phyloP scores from a whole-genome alignment of 768 basidiomycete genomes.

The Mycena crocata region DNA sequence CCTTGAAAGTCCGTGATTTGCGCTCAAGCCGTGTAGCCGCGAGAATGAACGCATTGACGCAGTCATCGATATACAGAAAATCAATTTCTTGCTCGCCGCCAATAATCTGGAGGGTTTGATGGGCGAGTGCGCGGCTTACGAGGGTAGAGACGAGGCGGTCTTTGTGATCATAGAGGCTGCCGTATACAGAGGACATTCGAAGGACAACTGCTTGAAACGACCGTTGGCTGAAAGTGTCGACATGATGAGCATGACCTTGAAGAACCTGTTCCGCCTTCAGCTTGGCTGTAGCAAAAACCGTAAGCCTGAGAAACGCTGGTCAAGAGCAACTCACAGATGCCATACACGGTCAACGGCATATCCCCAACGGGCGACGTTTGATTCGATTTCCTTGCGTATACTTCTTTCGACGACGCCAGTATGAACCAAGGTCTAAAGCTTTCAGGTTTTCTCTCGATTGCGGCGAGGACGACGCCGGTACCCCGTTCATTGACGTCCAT shows the following conservation, averaged over 20 bases:
- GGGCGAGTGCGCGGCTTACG: conserved; percentile 3
- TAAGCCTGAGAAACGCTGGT: not conserved
- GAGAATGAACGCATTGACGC: conserved; percentile 4
- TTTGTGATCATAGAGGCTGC: conserved; percentile 6
- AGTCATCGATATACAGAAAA: conserved; percentile 11
- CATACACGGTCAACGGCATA: not conserved
- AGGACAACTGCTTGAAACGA: conserved; percentile 2
- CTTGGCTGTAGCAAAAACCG: not conserved
- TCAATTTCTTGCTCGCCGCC: conserved; percentile 9
- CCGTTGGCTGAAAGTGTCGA: not conserved
- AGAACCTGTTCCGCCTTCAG: not conserved
- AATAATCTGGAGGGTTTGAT: conserved; percentile 13
- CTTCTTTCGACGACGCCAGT: not conserved
- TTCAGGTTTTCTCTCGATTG: not conserved
- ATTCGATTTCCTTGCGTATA: conserved; percentile 4
- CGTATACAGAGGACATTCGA: conserved; percentile 8
- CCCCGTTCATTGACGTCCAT: conserved; percentile 11
- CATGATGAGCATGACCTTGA: not conserved
- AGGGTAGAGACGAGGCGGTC: conserved; percentile 11
- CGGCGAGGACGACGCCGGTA: not conserved
- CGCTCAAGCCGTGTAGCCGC: conserved; percentile 4
- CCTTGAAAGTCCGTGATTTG: not conserved
- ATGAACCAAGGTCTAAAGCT: conserved; percentile 8
- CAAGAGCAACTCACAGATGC: not conserved
- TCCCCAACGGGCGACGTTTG: not conserved